These are phyloP conservation scores for Boletus sp. DNA, from an alignment of 1,284 basidiomycete genomes.

Conservation along the genomic window DNA sequence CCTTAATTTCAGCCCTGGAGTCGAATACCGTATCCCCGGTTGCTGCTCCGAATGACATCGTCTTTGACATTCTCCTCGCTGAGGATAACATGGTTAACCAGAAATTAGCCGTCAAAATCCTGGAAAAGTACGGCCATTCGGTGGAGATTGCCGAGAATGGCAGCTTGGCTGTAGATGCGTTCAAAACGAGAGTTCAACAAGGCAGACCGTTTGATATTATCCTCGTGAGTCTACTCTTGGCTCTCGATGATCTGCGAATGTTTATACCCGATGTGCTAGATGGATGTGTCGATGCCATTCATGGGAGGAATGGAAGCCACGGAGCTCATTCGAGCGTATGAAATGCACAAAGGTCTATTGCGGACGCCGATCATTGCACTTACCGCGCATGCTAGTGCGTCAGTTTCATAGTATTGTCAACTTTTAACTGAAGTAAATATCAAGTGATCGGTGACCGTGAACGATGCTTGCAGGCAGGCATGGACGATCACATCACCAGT, in stretches of 20 bases:
- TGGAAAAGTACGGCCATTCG: constrained; percentile 94
- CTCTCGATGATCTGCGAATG: neutral
- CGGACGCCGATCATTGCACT: constrained; percentile 93
- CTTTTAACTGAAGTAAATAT: constrained; percentile 17
- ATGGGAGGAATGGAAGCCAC: constrained; percentile 95
- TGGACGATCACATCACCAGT: constrained; percentile 81
- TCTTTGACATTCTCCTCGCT: constrained; percentile 92
- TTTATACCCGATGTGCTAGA: constrained; percentile 44
- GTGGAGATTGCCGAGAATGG: constrained; percentile 99
- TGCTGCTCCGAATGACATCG: constrained; percentile 75
- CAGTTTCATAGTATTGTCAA: neutral
- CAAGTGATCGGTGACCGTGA: constrained; percentile 95
- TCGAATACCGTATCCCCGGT: constrained; percentile 85
- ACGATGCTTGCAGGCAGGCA: constrained; percentile 87
- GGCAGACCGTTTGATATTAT: constrained; percentile 82
- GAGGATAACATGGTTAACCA: constrained; percentile 99
- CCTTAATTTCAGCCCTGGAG: constrained; percentile 92
- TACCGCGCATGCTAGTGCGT: constrained; percentile 86
- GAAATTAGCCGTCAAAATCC: constrained; percentile 92
- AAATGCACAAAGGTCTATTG: constrained; percentile 67
- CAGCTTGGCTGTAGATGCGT: constrained; percentile 83
- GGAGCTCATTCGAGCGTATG: constrained; percentile 76
- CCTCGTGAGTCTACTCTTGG: constrained; percentile 49
- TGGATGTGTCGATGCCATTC: constrained; percentile 98
- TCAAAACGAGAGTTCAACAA: constrained; percentile 73